phyloP scores from a whole-genome alignment of 345 rosid genomes.

The Corymbia maculata region DNA sequence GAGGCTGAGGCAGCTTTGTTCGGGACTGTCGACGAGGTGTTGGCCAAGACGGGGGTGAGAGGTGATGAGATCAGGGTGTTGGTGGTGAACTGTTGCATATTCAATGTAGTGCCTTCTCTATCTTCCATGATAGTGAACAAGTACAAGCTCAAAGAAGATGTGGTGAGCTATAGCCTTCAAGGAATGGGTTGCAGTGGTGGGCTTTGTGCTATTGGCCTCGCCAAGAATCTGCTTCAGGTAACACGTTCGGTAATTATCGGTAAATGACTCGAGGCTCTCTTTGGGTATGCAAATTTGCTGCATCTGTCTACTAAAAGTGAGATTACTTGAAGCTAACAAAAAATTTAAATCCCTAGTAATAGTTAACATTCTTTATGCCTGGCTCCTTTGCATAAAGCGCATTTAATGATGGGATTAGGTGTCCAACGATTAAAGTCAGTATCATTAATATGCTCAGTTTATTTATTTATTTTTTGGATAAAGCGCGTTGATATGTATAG shows the following conservation, averaged over 20 bases:
- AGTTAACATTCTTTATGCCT: neutral
- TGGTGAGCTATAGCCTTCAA: constrained; percentile 10
- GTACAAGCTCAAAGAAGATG: constrained; percentile 11
- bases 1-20: neutral
- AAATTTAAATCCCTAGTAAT: neutral
- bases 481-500: neutral
- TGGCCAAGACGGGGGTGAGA: neutral
- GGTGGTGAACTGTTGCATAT: neutral
- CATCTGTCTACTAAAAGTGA: neutral
- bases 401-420: neutral
- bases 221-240: constrained; percentile 5
- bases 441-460: neutral
- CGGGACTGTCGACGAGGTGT: neutral
- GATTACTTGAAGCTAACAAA: neutral
- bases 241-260: neutral
- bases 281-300: neutral
- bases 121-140: constrained; percentile 8
- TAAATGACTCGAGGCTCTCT: neutral
- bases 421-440: neutral
- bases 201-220: constrained; percentile 3
- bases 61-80: neutral
- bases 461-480: neutral
- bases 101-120: constrained; percentile 7
- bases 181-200: constrained; percentile 29
- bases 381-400: neutral